A percentile compares a stretch with the other conserved stretches of the same genome.
Evolutionary conservation across 257 asterid genomes (phyloP).

Genomic region (Ilex asprella): DNA sequence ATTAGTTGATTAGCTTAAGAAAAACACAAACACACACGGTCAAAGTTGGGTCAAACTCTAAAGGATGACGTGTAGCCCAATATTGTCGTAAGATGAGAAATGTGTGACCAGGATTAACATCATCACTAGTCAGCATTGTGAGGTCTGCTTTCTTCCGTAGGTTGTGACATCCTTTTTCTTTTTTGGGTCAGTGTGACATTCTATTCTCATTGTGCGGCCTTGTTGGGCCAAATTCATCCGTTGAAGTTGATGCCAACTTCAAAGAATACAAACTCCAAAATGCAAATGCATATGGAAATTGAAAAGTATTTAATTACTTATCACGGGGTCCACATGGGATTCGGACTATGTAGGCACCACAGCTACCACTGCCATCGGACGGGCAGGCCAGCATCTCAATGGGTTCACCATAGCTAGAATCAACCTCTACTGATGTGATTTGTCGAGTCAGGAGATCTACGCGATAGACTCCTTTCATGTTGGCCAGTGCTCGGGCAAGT

Average conservation of each 20-base stretch:
- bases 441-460: slow-evolving; percentile 70
- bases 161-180: too few relatives aligned
- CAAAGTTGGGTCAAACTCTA: background rate
- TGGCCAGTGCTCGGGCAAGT: slow-evolving; percentile 57
- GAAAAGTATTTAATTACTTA: slow-evolving; percentile 19
- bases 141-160: background rate
- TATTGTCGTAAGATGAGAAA: too few relatives aligned
- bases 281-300: background rate
- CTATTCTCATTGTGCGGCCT: too few relatives aligned
- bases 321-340: slow-evolving; percentile 59
- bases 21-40: background rate
- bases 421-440: slow-evolving; percentile 49
- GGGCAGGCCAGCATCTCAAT: slow-evolving; percentile 66
- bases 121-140: background rate
- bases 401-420: slow-evolving; percentile 55
- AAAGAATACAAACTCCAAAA: background rate
- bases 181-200: too few relatives aligned
- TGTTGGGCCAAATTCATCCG: background rate
- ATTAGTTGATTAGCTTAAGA: background rate
- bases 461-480: slow-evolving; percentile 47
- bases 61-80: too few relatives aligned
- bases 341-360: slow-evolving; percentile 59
- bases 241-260: background rate
- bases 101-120: background rate
- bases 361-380: slow-evolving; percentile 44